Evolutionary conservation across 805 yeast species (phyloP).

Genomic region (Starmerella asiatica): DNA sequence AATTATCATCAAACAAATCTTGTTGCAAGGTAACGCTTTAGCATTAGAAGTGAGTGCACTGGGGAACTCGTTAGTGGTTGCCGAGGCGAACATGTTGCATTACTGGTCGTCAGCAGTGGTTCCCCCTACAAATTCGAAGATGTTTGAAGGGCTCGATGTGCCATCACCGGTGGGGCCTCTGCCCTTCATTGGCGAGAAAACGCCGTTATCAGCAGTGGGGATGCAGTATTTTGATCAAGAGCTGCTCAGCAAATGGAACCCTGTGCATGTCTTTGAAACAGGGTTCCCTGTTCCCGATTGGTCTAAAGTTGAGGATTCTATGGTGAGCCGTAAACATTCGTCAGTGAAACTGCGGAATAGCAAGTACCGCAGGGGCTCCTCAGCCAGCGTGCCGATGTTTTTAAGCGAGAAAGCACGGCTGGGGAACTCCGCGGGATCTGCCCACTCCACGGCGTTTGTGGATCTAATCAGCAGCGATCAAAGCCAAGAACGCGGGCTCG

Average conservation of each 20-base stretch:
- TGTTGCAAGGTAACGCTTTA: slow-evolving; percentile 35
- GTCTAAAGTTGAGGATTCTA: slow-evolving; percentile 4
- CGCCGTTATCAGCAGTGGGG: slow-evolving; percentile 64
- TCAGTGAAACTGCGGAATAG: neutral
- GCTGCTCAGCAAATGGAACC: slow-evolving; percentile 65
- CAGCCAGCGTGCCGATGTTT: slow-evolving; percentile 31
- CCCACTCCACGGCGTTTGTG: neutral
- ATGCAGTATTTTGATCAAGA: slow-evolving; percentile 73
- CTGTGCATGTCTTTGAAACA: slow-evolving; percentile 40
- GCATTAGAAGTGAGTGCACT: slow-evolving; percentile 45
- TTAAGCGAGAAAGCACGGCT: slow-evolving; percentile 41
- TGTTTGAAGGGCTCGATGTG: slow-evolving; percentile 24
- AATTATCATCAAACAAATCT: slow-evolving; percentile 53
- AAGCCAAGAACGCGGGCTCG: slow-evolving; percentile 24
- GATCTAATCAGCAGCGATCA: slow-evolving; percentile 11
- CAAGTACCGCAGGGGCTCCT: slow-evolving; percentile 21
- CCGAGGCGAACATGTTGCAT: slow-evolving; percentile 50
- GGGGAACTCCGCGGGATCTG: slow-evolving; percentile 16
- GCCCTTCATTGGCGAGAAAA: slow-evolving; percentile 4
- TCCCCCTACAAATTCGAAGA: slow-evolving; percentile 29
- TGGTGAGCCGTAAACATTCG: slow-evolving; percentile 9
- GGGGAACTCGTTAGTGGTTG: slow-evolving; percentile 65
- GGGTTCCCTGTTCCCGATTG: slow-evolving; percentile 43
- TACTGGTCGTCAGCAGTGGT: slow-evolving; percentile 48
- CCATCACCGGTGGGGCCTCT: slow-evolving; percentile 24